Conservation (phyloP, 202 grass and related monocot species). For the Dendrocalamus latiflorus region DNA sequence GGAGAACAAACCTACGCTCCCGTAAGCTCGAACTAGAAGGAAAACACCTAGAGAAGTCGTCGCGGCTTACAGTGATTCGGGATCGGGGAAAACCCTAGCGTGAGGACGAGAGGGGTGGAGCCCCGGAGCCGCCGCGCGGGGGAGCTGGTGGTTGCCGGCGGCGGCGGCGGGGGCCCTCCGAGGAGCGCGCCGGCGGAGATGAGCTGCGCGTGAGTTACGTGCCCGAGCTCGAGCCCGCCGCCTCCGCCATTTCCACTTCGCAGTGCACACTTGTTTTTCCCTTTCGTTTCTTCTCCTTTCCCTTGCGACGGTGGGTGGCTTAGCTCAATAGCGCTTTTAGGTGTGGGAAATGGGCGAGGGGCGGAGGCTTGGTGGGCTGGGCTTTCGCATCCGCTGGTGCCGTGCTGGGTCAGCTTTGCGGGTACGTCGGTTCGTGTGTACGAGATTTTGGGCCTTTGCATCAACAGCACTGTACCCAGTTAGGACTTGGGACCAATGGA, state of each 20-base stretch:
- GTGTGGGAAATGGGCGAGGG: no score
- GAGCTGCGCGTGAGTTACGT: slow-evolving; percentile 30
- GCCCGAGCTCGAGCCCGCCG: slow-evolving; percentile 38
- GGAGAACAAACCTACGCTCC: neutral
- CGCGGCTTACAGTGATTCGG: slow-evolving; percentile 41
- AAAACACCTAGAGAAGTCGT: neutral
- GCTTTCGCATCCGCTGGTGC: no score
- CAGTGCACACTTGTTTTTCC: neutral
- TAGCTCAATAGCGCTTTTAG: no score
- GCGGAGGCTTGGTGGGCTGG: no score
- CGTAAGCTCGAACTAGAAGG: neutral
- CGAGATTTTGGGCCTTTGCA: no score
- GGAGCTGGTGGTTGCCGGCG: neutral
- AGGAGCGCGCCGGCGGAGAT: neutral
- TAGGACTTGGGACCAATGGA: no score
- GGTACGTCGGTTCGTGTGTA: no score
- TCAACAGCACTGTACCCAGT: no score
- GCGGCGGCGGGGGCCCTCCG: neutral
- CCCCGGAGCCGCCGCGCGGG: slow-evolving; percentile 12
- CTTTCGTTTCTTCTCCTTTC: neutral
- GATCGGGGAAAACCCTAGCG: slow-evolving; percentile 48
- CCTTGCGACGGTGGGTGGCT: neutral
- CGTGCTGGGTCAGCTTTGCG: no score
- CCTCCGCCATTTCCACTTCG: slow-evolving; percentile 41
- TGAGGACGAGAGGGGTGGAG: neutral